phyloP scores from a whole-genome alignment of 345 rosid species.

The Aquilaria malaccensis region DNA sequence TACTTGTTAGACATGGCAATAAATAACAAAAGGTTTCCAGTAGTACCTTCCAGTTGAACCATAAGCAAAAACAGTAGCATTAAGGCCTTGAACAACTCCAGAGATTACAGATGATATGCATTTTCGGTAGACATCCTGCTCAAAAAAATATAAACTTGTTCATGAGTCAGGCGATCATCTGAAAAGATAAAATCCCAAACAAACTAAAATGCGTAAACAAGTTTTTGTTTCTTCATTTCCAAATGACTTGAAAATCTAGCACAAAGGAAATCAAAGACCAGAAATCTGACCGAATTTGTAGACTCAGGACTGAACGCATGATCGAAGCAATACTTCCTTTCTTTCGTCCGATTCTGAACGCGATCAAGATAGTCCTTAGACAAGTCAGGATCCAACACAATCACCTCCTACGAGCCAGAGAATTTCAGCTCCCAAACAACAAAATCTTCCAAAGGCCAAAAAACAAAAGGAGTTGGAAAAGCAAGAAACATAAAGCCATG shows the following conservation, averaged over 20 bases:
- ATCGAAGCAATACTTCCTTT: conserved; percentile 81
- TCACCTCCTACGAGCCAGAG: conserved; percentile 51
- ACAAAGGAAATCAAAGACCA: background rate
- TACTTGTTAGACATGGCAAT: too few relatives aligned
- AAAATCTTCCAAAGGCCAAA: background rate
- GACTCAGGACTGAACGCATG: conserved; percentile 65
- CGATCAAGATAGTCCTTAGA: conserved; percentile 83
- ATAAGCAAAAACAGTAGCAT: conserved; percentile 90
- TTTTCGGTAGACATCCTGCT: conserved; percentile 59
- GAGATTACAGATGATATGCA: conserved; percentile 64
- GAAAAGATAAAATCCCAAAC: conserved; percentile 10
- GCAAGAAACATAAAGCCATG: conserved; percentile 1
- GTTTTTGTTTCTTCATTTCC: too few relatives aligned
- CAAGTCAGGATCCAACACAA: conserved; percentile 79
- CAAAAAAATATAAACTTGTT: too few relatives aligned
- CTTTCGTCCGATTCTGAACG: conserved; percentile 75
- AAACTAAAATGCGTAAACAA: background rate
- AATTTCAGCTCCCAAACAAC: background rate
- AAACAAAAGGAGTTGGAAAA: background rate
- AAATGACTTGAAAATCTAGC: background rate
- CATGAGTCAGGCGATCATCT: background rate
- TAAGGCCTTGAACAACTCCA: conserved; percentile 89
- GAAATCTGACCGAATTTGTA: conserved; percentile 46
- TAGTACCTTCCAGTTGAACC: conserved; percentile 97
- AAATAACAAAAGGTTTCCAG: background rate